These are phyloP conservation scores for Trametes cingulata DNA, from an alignment of 768 basidiomycete genomes.

Conservation along the genomic window DNA sequence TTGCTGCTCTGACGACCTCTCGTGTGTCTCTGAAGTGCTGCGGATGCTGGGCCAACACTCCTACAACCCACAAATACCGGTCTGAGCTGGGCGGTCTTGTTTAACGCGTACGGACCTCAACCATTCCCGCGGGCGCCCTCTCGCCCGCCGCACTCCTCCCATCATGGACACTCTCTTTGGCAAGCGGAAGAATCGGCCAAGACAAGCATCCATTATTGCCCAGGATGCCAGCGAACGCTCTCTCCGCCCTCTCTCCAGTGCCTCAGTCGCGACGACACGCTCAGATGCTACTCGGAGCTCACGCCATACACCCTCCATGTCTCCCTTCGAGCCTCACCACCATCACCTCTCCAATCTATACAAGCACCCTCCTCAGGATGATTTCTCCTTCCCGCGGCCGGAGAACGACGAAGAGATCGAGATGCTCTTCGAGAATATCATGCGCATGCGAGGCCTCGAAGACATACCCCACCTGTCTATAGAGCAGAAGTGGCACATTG, in stretches of 20 bases:
- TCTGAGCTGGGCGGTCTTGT: not conserved
- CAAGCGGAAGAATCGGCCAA: conserved; percentile 38
- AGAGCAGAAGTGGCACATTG: conserved; percentile 91
- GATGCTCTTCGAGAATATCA: conserved; percentile 74
- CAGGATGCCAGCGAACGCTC: conserved; percentile 34
- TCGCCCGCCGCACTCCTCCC: not conserved
- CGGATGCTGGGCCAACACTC: not conserved
- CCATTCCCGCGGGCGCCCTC: not conserved
- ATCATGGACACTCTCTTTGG: conserved; percentile 40
- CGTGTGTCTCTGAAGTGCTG: conserved; percentile 5
- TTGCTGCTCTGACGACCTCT: conserved; percentile 1
- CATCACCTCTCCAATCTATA: conserved; percentile 52
- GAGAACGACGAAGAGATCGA: conserved; percentile 77
- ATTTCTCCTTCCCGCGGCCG: conserved; percentile 79
- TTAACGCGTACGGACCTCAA: conserved; percentile 2
- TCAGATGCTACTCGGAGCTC: conserved; percentile 61
- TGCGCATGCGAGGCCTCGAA: conserved; percentile 64
- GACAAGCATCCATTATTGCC: conserved; percentile 35
- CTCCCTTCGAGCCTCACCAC: conserved; percentile 52
- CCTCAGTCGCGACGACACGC: conserved; percentile 47
- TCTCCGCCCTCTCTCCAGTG: conserved; percentile 33
- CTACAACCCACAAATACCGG: too few species aligned
- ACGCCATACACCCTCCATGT: conserved; percentile 61
- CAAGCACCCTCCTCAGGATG: conserved; percentile 42
- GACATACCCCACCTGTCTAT: conserved; percentile 61